phyloP scores from a whole-genome alignment of 2,329 filamentous ascomycete genomes.

The Fragosphaeria purpurea region DNA sequence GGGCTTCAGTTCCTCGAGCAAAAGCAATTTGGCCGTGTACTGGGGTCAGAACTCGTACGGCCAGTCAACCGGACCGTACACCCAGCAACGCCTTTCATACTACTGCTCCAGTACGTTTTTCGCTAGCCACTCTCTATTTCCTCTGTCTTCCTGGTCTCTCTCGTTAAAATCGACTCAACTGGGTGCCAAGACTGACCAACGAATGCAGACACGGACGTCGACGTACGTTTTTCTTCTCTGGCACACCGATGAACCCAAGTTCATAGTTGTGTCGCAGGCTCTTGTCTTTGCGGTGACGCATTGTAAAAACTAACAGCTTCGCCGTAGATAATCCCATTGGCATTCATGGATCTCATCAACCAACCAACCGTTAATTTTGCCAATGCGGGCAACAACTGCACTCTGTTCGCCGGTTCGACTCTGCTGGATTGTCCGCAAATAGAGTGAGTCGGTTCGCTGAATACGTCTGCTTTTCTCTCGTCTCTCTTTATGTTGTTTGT shows the following conservation, averaged over 20 bases:
- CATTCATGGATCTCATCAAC: constrained; percentile 51
- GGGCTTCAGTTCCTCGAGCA: constrained; percentile 34
- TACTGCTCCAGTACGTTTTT: constrained; percentile 49
- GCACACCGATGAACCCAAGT: constrained; percentile 6
- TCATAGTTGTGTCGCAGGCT: no score
- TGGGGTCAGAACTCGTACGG: constrained; percentile 60
- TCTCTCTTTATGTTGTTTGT: background rate
- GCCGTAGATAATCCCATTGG: constrained; percentile 48
- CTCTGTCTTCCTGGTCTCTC: background rate
- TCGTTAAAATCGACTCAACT: no score
- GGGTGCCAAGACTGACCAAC: background rate
- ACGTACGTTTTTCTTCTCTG: constrained; percentile 24
- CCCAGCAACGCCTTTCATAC: constrained; percentile 44
- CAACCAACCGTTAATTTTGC: constrained; percentile 53
- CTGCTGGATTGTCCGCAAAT: constrained; percentile 54
- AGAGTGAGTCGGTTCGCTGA: constrained; percentile 36
- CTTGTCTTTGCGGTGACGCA: no score
- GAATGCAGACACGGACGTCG: constrained; percentile 25
- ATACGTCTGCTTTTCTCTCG: no score
- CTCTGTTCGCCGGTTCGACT: constrained; percentile 44
- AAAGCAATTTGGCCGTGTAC: constrained; percentile 52
- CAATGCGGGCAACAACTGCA: constrained; percentile 52
- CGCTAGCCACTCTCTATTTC: background rate
- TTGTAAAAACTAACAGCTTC: background rate
- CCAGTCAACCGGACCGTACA: constrained; percentile 29